Evolutionary conservation across 1,284 basidiomycete species (phyloP), one percentile per base, ranked within the genome.

Genomic region (Boletus mariae): DNA sequence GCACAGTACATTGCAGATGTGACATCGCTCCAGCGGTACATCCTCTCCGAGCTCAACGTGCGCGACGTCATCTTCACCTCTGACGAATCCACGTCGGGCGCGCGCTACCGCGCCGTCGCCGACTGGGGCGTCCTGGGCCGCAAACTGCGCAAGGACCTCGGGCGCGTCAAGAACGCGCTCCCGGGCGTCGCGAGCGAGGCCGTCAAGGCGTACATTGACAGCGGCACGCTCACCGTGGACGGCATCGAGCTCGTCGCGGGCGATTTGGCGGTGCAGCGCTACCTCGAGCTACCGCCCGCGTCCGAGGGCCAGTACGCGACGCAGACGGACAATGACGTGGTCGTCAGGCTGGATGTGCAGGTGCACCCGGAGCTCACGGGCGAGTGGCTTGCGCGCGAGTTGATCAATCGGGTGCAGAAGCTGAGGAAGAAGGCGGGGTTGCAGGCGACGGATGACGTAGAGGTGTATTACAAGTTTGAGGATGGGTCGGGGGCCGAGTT

Each of bases 101-200:
- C 98, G 62, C 85, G 85, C 62, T 99, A 98, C 79, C 86, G 85
- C 59, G 94, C 90, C 5, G 85, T 87, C 26, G 97, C 97, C 13
- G 97, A 99, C 75, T 99, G 94, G 93, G 80, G 86, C n/a, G 87
- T 92, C 7, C 81, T 99, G 48, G 97, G 97, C 31, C 85, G 86
- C 64, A 98, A 98, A 75, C 80, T 99, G 48, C 87, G 95, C 60
- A 98, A 94, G 71, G 94, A 98, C 70, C 78, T 99, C 41, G 87
- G 77, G 35, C 90, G 91, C 47, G 95, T 99, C 63, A 92, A 94
- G 77, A 90, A 87, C 53, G 92, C 86, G 0, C 80, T 99, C 25
- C 92, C 94, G 15, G 75, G 76, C 26, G 82, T 98, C 37, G 72
- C 89, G 3, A 94, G 92, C 59, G 92, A 93, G 38, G 84, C 83